Conservation (phyloP, 306 rosid species). For the Vigna unguiculata region DNA sequence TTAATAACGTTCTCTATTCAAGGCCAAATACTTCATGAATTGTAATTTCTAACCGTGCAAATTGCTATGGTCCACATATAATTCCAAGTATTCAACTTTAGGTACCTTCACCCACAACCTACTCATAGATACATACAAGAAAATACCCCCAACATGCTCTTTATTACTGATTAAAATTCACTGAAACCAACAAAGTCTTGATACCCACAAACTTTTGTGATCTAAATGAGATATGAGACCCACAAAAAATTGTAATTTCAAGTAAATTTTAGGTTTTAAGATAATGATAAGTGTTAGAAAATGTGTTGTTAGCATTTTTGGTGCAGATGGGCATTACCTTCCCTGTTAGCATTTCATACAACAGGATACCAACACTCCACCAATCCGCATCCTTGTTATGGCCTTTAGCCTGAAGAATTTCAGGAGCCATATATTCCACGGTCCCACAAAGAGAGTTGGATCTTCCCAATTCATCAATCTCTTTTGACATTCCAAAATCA, state of each 20-base stretch:
- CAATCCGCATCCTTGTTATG: slow-evolving; percentile 98
- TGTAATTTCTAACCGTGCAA: background rate
- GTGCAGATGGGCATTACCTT: slow-evolving; percentile 59
- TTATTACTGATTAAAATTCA: no score
- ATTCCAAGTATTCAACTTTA: slow-evolving; percentile 17
- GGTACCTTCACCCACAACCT: background rate
- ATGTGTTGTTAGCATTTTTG: background rate
- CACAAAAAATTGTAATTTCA: no score
- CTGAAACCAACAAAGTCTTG: no score
- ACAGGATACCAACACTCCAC: slow-evolving; percentile 94
- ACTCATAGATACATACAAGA: no score
- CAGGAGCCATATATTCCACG: slow-evolving; percentile 96
- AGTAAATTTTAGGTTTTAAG: background rate
- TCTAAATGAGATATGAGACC: no score
- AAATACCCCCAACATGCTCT: no score
- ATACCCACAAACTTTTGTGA: no score
- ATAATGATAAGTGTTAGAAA: no score
- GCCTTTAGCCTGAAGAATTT: slow-evolving; percentile 81
- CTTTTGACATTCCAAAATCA: slow-evolving; percentile 95
- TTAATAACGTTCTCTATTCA: background rate
- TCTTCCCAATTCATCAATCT: slow-evolving; percentile 82
- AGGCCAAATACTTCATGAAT: slow-evolving; percentile 3
- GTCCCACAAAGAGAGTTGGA: slow-evolving; percentile 98
- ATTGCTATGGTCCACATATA: background rate
- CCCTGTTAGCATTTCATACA: slow-evolving; percentile 95